Evolutionary conservation across 441 rosid species (phyloP), one percentile per base, ranked within the genome.

Genomic region (Corymbia citriodora): DNA sequence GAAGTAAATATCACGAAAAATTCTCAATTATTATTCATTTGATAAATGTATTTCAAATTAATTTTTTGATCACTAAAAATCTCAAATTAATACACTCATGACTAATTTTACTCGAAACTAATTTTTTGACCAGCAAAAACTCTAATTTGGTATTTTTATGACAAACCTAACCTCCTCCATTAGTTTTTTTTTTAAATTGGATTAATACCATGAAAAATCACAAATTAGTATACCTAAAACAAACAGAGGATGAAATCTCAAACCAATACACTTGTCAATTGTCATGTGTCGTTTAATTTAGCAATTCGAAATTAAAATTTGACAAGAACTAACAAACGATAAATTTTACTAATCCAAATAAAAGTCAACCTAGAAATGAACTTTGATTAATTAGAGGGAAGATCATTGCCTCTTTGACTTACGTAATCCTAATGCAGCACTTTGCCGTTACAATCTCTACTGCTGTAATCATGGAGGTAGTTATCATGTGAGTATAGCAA

Each of bases 191-290:
- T 57, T n/a, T n/a, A 57, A 10, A 57, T 57, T 57, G 25, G 9
- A 12, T 57, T 4, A 57, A 57, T 23, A 4, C 3, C 0, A 0
- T 1, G 29, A 57, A 57, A 57, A 57, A 57, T 0, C 2, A 10
- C 25, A 57, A 23, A 57, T 57, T 1, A 0, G 0, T 23, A 10
- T 0, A 57, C 29, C 10, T 10, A 0, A 1, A 3, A 2, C 3
- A 2, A 57, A 57, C 0, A 0, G 0, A 57, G 0, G 0, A 13
- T 57, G 10, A 57, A 57, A 57, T 1, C 29, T 4, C 25, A 0
- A 23, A 23, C 1, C 6, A 0, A 0, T 57, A 0, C 0, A 23
- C 0, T 23, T 0, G 1, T 10, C 1, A 57, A 57, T 10, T 23
- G 0, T 0, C 63, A 4, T 0, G 1, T 57, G 6, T 23, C 0